Percentiles rank a stretch among this genome's conserved stretches.
Evolutionary conservation across 2,329 filamentous ascomycete species (phyloP).

Genomic region (Cercospora citrullina): DNA sequence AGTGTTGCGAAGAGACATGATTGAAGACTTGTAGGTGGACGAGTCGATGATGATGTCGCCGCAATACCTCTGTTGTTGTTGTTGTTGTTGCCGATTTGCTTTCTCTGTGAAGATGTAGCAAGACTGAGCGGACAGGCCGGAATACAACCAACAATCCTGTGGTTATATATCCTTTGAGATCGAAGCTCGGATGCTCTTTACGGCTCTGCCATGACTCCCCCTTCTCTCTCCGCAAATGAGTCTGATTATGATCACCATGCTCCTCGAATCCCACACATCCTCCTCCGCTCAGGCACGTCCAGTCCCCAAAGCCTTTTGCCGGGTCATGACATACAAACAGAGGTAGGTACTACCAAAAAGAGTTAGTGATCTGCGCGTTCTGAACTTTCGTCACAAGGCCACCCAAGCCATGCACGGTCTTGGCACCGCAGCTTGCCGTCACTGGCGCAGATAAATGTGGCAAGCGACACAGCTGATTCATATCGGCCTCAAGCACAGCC

Average conservation of each 20-base stretch:
- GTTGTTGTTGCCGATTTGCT: no score
- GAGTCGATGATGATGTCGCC: background rate
- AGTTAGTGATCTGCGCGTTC: background rate
- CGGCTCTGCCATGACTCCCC: background rate
- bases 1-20: background rate
- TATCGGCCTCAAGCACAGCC: background rate
- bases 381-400: background rate
- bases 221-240: background rate
- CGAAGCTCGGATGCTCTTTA: background rate
- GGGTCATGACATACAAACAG: background rate
- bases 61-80: no score
- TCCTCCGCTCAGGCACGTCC: background rate
- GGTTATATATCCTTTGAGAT: background rate
- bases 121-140: no score
- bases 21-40: background rate
- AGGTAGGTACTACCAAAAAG: background rate
- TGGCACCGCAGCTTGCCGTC: background rate
- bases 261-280: background rate
- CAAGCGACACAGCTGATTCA: constrained; percentile 1
- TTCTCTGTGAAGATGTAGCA: no score
- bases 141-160: no score
- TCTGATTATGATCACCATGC: background rate
- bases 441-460: background rate
- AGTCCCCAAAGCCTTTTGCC: background rate
- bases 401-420: background rate